These are phyloP conservation scores for Gyrodon tennesseensis DNA, from an alignment of 1,284 basidiomycete species.

Conservation along the genomic window DNA sequence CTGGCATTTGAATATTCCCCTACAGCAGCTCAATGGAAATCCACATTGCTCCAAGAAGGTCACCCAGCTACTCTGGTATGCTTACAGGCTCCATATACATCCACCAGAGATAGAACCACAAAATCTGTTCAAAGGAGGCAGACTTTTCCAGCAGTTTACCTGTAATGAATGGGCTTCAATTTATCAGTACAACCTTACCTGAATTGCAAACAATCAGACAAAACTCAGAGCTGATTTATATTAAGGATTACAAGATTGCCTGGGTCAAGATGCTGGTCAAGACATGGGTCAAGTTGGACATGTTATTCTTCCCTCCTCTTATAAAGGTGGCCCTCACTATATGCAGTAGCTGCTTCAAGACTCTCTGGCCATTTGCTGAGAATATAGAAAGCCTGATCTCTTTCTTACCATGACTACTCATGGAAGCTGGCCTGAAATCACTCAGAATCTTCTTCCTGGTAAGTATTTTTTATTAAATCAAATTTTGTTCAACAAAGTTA, in stretches of 20 bases:
- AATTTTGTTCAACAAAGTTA: too few relatives aligned
- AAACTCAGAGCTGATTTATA: slow-evolving; percentile 45
- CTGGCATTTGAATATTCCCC: too few relatives aligned
- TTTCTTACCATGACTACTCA: slow-evolving; percentile 13
- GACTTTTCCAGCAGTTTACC: slow-evolving; percentile 48
- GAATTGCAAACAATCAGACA: too few relatives aligned
- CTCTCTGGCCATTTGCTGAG: slow-evolving; percentile 2
- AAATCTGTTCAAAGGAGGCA: slow-evolving; percentile 44
- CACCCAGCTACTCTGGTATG: slow-evolving; percentile 26
- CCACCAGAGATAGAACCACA: slow-evolving; percentile 1
- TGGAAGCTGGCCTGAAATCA: background rate
- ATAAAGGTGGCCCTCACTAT: slow-evolving; percentile 7
- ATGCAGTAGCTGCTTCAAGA: slow-evolving; percentile 13
- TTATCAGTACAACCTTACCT: slow-evolving; percentile 43
- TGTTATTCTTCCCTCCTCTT: slow-evolving; percentile 8
- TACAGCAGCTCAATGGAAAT: too few relatives aligned
- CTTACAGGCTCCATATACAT: slow-evolving; percentile 18
- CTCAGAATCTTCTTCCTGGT: background rate
- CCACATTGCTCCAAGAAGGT: too few relatives aligned
- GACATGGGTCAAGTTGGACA: slow-evolving; percentile 4
- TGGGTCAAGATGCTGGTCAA: slow-evolving; percentile 13
- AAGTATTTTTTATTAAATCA: too few relatives aligned
- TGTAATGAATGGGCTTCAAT: slow-evolving; percentile 45
- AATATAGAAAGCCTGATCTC: slow-evolving; percentile 7
- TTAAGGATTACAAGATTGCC: slow-evolving; percentile 13